Base-by-base conservation (phyloP, 2,329 filamentous ascomycete genomes). In the Talaromyces rugulosus region DNA sequence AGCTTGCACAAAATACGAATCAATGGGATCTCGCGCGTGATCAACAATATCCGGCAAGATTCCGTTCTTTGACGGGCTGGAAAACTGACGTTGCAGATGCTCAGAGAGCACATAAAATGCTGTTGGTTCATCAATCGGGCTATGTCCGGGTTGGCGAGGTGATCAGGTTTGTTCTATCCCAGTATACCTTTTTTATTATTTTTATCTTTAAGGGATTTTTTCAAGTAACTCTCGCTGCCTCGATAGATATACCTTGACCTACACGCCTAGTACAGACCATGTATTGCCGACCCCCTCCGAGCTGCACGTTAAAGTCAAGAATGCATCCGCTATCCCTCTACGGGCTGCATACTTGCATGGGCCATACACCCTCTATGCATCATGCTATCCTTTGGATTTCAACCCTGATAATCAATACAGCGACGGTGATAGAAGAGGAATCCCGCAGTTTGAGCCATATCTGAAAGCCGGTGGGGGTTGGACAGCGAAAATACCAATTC, bases 281-380 rank as follows among this genome's bases (percentile, higher is more conserved):
- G 96, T 97, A 72, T 84, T 96, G 3, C 95, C 95, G 4, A 89
- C 91, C 4, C 94, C 94, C 31, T 81, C 89, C 66, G 83, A 87
- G 69, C 86, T 99, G 42, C 86, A 91, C 76, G 85, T 99, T 53
- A 92, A 91, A 69, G 88, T 99, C 74, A 94, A 91, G 74, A 99
- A 99, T 76, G 93, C 91, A 9, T 95, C 90, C 44, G 89, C 91
- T 62, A 91, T 96, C 66, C 91, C 95, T 16, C 82, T 98, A 44
- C 91, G 95, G 71, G 95, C 95, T 59, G 95, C 95, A 61, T 99
- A 97, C 74, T 89, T 99, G 59, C 95, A 97, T 77, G 95, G 95
- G 0, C 95, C 95, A 1, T 99, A 99, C 74, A 96, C 89, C 0
- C 84, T 98, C 42, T 92, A 92, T 70, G 89, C 93, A 56, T 88